These are phyloP conservation scores for Drechmeria coniospora DNA, from an alignment of 2,329 filamentous ascomycete genomes.

Conservation along the genomic window DNA sequence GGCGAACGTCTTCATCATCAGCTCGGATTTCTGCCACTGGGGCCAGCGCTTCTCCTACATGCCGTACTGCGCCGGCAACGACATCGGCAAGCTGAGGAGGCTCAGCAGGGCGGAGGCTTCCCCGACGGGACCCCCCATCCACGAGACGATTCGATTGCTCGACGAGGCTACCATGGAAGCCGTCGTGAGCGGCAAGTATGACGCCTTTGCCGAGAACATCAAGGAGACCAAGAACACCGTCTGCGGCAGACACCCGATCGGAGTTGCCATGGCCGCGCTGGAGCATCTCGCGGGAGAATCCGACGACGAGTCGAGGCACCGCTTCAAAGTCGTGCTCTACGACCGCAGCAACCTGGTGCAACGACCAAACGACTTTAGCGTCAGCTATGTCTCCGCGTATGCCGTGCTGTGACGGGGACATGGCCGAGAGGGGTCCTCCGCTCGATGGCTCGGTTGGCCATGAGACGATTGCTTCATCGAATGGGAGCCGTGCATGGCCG, in stretches of 20 bases:
- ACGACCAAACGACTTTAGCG: slow-evolving; percentile 59
- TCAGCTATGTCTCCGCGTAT: slow-evolving; percentile 91
- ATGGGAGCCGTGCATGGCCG: too few relatives aligned
- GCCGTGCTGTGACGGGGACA: slow-evolving; percentile 42
- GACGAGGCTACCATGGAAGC: slow-evolving; percentile 75
- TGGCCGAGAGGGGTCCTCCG: too few relatives aligned
- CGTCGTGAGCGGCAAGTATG: slow-evolving; percentile 61
- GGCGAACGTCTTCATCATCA: slow-evolving; percentile 69
- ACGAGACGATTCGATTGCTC: slow-evolving; percentile 69
- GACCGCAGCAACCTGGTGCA: slow-evolving; percentile 67
- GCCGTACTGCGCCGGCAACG: slow-evolving; percentile 43
- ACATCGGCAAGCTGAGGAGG: slow-evolving; percentile 23
- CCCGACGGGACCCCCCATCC: slow-evolving; percentile 40
- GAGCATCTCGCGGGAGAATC: slow-evolving; percentile 41
- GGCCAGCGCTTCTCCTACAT: slow-evolving; percentile 68
- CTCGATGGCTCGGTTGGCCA: too few relatives aligned
- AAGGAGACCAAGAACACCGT: slow-evolving; percentile 73
- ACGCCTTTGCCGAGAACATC: slow-evolving; percentile 53
- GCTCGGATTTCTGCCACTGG: slow-evolving; percentile 97
- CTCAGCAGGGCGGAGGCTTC: slow-evolving; percentile 16
- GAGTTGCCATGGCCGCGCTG: slow-evolving; percentile 76
- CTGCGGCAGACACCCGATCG: slow-evolving; percentile 88
- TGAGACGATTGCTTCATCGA: too few relatives aligned
- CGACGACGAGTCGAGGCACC: slow-evolving; percentile 26
- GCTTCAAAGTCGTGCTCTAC: slow-evolving; percentile 72